phyloP scores from a whole-genome alignment of 495 filamentous ascomycete species.

The Podospora pseudoanserina region DNA sequence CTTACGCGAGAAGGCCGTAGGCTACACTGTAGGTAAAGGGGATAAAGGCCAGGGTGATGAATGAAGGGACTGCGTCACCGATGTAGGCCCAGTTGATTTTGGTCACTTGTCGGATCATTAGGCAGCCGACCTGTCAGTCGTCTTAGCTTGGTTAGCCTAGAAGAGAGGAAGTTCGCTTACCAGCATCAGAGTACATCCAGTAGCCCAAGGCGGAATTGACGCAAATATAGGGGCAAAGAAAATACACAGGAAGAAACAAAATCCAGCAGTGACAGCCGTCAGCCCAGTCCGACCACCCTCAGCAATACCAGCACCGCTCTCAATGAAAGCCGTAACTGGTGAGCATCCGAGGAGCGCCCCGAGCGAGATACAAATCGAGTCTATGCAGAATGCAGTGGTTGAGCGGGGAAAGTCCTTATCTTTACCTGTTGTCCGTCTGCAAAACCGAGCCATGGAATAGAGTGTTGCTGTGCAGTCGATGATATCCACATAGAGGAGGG shows the following conservation, averaged over 20 bases:
- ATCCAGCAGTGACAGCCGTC: constrained; percentile 67
- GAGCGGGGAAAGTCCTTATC: constrained; percentile 62
- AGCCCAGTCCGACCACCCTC: constrained; percentile 78
- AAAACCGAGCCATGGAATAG: constrained; percentile 81
- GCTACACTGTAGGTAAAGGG: constrained; percentile 79
- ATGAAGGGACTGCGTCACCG: constrained; percentile 72
- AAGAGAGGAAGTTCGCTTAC: constrained; percentile 39
- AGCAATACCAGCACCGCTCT: constrained; percentile 77
- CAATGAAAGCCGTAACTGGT: constrained; percentile 77
- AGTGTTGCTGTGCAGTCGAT: constrained; percentile 61
- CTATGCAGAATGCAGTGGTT: constrained; percentile 63
- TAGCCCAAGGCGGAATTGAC: constrained; percentile 81
- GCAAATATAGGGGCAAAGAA: constrained; percentile 85
- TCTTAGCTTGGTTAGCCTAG: no score
- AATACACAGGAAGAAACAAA: constrained; percentile 72
- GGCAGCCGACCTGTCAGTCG: constrained; percentile 44
- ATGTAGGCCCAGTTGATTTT: constrained; percentile 54
- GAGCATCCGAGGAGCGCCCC: constrained; percentile 70
- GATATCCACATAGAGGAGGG: constrained; percentile 85
- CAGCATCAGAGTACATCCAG: constrained; percentile 73
- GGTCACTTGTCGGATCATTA: constrained; percentile 56
- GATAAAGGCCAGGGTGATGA: constrained; percentile 75
- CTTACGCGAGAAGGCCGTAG: constrained; percentile 70
- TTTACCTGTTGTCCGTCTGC: constrained; percentile 55
- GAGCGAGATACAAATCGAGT: constrained; percentile 71